phyloP scores from a whole-genome alignment of 2,329 filamentous ascomycete species.

The Rugonectria rugulosa region DNA sequence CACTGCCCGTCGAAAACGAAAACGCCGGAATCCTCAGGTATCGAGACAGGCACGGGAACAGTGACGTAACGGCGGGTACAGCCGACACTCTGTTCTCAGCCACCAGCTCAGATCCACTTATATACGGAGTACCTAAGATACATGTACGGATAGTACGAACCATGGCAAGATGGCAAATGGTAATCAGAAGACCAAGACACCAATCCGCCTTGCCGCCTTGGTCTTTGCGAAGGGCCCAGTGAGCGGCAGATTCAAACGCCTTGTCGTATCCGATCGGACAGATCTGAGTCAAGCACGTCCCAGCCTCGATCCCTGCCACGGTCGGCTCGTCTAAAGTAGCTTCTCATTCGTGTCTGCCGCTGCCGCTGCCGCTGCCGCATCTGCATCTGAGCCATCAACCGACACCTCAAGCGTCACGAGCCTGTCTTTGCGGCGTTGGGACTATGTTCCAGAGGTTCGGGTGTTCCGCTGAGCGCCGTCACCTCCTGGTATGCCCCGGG shows the following conservation, averaged over 20 bases:
- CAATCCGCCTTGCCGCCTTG: too few species aligned
- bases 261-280: too few species aligned
- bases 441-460: slow-evolving; percentile 4
- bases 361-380: too few species aligned
- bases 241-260: not conserved
- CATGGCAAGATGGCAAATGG: too few species aligned
- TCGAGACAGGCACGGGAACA: not conserved
- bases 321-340: too few species aligned
- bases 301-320: not conserved
- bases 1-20: not conserved
- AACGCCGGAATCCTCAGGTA: not conserved
- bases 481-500: not conserved
- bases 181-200: not conserved
- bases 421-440: slow-evolving; percentile 3
- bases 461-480: slow-evolving; percentile 1
- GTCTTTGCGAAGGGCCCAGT: not conserved
- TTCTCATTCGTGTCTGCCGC: too few species aligned
- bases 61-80: slow-evolving; percentile 16
- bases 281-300: not conserved
- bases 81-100: slow-evolving; percentile 17
- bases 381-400: slow-evolving; percentile 2
- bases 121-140: too few species aligned
- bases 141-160: too few species aligned
- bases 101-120: slow-evolving; percentile 6
- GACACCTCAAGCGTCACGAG: not conserved